These are phyloP conservation scores for Candida multigemmis DNA, from an alignment of 805 yeast genomes.

Conservation along the genomic window DNA sequence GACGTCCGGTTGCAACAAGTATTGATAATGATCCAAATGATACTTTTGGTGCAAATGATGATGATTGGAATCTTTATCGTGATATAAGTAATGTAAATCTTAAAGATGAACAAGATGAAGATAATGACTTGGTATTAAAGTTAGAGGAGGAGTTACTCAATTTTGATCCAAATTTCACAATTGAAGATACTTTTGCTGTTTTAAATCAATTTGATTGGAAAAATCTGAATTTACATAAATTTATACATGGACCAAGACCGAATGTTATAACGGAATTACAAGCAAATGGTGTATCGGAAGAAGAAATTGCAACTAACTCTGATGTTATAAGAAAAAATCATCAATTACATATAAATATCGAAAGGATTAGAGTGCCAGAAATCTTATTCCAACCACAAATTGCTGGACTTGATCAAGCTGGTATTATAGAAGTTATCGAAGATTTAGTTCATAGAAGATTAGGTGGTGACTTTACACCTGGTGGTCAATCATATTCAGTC, in stretches of 20 bases:
- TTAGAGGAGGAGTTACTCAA: conserved; percentile 72
- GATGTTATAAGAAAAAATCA: conserved; percentile 81
- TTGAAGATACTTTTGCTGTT: conserved; percentile 73
- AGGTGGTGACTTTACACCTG: conserved; percentile 43
- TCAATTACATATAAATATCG: conserved; percentile 85
- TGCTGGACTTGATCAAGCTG: conserved; percentile 95
- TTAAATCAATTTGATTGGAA: conserved; percentile 75
- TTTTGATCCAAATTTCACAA: conserved; percentile 76
- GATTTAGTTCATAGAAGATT: conserved; percentile 55
- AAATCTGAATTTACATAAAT: conserved; percentile 69
- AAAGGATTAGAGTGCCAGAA: conserved; percentile 88
- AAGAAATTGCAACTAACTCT: conserved; percentile 34
- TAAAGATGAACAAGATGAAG: conserved; percentile 74
- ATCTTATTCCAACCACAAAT: conserved; percentile 86
- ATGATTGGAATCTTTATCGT: conserved; percentile 88
- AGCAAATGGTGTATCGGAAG: conserved; percentile 31
- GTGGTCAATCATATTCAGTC: conserved; percentile 44
- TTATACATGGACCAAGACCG: conserved; percentile 83
- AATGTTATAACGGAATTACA: conserved; percentile 50
- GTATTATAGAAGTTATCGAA: conserved; percentile 70
- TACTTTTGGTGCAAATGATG: conserved; percentile 91
- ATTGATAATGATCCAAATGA: conserved; percentile 89
- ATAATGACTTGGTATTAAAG: conserved; percentile 46
- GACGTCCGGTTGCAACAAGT: conserved; percentile 44
- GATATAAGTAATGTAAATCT: conserved; percentile 71